A percentile compares a stretch with the other conserved stretches of the same genome.
Conservation (phyloP, 768 basidiomycete genomes). For the Collybia nuda region DNA sequence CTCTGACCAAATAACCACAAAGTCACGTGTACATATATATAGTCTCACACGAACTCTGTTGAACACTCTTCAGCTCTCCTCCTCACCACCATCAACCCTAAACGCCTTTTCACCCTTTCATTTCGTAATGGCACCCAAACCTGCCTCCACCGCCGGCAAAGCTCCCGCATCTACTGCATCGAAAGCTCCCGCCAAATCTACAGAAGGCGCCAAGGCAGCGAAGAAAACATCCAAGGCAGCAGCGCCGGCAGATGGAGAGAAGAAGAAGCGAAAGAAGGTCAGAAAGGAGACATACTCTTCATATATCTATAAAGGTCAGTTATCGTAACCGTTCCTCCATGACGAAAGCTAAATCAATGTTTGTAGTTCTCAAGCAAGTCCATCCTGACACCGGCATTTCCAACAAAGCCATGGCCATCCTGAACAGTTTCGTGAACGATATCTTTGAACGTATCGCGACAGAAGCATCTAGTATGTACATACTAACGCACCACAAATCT, state of each 20-base stretch:
- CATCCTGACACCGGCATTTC: constrained; percentile 99
- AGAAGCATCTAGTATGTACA: constrained; percentile 76
- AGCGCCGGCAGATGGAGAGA: constrained; percentile 65
- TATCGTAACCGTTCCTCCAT: not conserved
- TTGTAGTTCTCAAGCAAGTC: constrained; percentile 88
- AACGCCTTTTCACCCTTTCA: constrained; percentile 9
- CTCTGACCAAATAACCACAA: constrained; percentile 40
- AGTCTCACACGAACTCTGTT: constrained; percentile 4
- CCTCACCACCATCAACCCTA: constrained; percentile 32
- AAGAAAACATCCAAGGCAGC: constrained; percentile 72
- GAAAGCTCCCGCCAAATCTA: constrained; percentile 69
- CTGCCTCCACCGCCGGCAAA: constrained; percentile 80
- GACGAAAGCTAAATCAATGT: not conserved
- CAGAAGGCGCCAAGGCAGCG: constrained; percentile 67
- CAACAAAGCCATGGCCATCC: constrained; percentile 92
- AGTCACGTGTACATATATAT: constrained; percentile 47
- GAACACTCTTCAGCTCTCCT: constrained; percentile 21
- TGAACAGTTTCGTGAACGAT: constrained; percentile 92
- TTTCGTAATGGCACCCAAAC: constrained; percentile 73
- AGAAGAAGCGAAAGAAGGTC: constrained; percentile 87
- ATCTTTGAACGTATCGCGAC: constrained; percentile 92
- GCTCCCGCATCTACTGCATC: constrained; percentile 68
- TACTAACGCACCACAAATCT: constrained; percentile 1
- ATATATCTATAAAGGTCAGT: constrained; percentile 90
- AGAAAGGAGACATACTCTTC: constrained; percentile 93